Base-by-base conservation (phyloP, 2,329 filamentous ascomycete species). In the Colletotrichum sp. region DNA sequence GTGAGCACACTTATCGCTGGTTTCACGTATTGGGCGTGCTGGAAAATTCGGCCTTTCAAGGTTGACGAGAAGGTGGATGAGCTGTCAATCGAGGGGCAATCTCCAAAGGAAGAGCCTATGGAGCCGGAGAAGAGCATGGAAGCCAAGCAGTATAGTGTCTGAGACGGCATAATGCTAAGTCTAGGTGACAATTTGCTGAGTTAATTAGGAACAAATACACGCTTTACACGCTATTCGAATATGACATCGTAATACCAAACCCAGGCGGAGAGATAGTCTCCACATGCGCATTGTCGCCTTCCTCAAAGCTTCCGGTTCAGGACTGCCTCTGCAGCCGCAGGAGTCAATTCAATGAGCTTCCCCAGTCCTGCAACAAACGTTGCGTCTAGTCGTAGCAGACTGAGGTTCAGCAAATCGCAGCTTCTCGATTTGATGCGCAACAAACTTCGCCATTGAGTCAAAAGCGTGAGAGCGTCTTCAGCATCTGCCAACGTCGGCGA, bases 1-100 rank as follows among this genome's bases (percentile, higher is more conserved):
- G 76, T 78, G 16, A 77, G 77, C 24, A 77, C 75, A 15, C 58
- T 78, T 16, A 67, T 78, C 6, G 65, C 77, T 2, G 65, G 63
- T 13, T 67, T 77, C 4, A 71, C 77, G 30, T 78, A 78, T 26
- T 78, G 72, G 72, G 15, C 26, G 24, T 52, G 58, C 6, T 75
- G 72, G 68, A 75, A 61, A 7, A 34, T 75, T 6, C 16, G 52
- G 18, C 72, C 72, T 2, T 75, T 75, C 9, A 24, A 63, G 1
- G 60, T 75, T 12, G 72, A 75, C 4, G 30, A 36, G 10, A 28
- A n/a, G 4, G 15, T 24, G 18, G 72, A 61, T 7, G 67, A 66
- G 26, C 9, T 71, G 5, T 72, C 61, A 4, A 70, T 74, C 15
- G 72, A 72, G 10, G 72, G 48, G 2, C 24, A 71, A 0, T 9